Percentiles rank a stretch among this genome's conserved stretches.
phyloP scores from a whole-genome alignment of 805 yeast genomes.

The Sugiyamaella smithiae region DNA sequence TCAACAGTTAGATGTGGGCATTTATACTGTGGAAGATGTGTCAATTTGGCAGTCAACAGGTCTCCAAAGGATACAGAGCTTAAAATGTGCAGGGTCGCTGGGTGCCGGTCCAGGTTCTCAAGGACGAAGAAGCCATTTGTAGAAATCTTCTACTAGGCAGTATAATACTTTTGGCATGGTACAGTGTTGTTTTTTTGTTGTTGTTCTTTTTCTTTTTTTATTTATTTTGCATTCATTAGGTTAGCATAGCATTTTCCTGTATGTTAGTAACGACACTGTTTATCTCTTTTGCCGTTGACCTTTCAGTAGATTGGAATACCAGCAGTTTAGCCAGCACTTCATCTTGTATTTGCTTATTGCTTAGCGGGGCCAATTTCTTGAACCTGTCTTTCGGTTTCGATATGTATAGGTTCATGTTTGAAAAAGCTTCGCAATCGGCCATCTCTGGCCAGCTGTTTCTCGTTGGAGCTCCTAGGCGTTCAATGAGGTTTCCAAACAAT shows the following conservation, averaged over 20 bases:
- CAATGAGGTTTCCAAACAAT: constrained; percentile 53
- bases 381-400: neutral
- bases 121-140: constrained; percentile 13
- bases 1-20: constrained; percentile 70
- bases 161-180: too few species aligned
- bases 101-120: constrained; percentile 16
- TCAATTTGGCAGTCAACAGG: constrained; percentile 49
- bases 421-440: constrained; percentile 16
- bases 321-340: constrained; percentile 11
- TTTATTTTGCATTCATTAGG: neutral
- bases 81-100: constrained; percentile 17
- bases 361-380: neutral
- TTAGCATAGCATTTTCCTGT: neutral
- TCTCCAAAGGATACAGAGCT: constrained; percentile 18
- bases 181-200: too few species aligned
- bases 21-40: constrained; percentile 82
- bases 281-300: constrained; percentile 10
- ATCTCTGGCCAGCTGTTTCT: constrained; percentile 26
- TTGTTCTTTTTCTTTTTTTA: neutral
- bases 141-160: constrained; percentile 18
- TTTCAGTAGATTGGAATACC: constrained; percentile 15
- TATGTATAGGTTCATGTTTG: constrained; percentile 16
- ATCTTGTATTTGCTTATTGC: neutral
- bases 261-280: neutral
- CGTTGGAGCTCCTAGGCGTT: constrained; percentile 61